Evolutionary conservation across 805 yeast species (phyloP), one percentile per base, ranked within the genome.

Genomic region (Saccharomyces cerevisiae): DNA sequence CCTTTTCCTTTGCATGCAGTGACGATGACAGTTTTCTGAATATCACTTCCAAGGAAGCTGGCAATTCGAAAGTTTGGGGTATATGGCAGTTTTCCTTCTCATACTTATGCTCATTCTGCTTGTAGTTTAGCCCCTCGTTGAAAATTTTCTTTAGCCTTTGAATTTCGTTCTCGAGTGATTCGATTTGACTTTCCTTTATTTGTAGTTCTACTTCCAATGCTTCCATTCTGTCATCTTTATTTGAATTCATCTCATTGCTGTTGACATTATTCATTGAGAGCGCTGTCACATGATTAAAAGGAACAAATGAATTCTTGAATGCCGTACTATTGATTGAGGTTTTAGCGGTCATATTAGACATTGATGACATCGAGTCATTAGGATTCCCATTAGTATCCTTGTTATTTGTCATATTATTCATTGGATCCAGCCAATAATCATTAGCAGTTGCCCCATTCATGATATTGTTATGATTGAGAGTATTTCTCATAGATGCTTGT

Each of bases 151-250:
- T 74, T 50, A 74, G 56, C 46, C 69, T 69, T 48, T 73, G 71
- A 13, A 78, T 67, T 53, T 79, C 83, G 28, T 62, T 63, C 58
- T 79, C 79, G 32, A 80, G 62, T 2, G 76, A 70, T 46, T 74
- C 73, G 41, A 79, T 76, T 46, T 78, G 76, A 0, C 76, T 70
- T 48, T 84, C 82, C 63, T 83, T 85, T 51, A 83, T 69, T 54
- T 76, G 76, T 51, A 85, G 62, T 57, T 82, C 81, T 49, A 79
- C 67, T 59, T 76, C 77, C 53, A 79, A 66, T 52, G 72, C 68
- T 48, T 78, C 80, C 11, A 57, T 32, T 2, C 67, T 70, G 14
- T 58, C 63, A 70, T 30, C 53, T 28, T 32, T 41, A 17, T 50
- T 36, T 21, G 43, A 36, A 36, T 36, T 36, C 2, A 17, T 17